Evolutionary conservation across 768 basidiomycete species (phyloP).

Genomic region (Leccinellum luteum): DNA sequence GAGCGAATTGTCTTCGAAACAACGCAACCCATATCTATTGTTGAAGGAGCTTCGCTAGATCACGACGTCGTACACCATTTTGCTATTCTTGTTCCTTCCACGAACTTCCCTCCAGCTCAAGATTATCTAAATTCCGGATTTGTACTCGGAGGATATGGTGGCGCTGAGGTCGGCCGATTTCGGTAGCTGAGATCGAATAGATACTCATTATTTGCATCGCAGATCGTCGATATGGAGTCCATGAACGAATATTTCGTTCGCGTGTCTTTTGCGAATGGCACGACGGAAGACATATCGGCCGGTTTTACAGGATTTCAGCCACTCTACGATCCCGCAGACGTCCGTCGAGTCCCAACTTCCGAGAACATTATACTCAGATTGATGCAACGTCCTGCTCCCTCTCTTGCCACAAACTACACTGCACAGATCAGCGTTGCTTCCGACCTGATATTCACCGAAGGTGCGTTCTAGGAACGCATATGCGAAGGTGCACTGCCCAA

Average conservation of each 20-base stretch:
- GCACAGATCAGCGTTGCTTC: background rate
- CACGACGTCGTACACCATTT: conserved; percentile 10
- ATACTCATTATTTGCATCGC: background rate
- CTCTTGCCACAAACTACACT: background rate
- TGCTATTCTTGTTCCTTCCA: conserved; percentile 18
- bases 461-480: background rate
- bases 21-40: background rate
- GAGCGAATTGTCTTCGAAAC: conserved; percentile 19
- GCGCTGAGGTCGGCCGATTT: background rate
- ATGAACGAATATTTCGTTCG: conserved; percentile 11
- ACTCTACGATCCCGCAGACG: background rate
- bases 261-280: conserved; percentile 4
- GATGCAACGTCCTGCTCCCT: background rate
- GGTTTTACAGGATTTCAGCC: conserved; percentile 11
- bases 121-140: background rate
- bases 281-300: conserved; percentile 1
- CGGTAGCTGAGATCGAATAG: background rate
- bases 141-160: background rate
- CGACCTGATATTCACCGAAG: background rate
- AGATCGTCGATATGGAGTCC: background rate
- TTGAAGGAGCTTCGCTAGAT: background rate
- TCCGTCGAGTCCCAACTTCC: background rate
- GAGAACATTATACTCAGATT: background rate
- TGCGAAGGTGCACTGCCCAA: background rate
- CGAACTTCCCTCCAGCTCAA: conserved; percentile 18